Percentiles rank a stretch among this genome's conserved stretches.
These are phyloP conservation scores for Blastobotrys peoriensis DNA, from an alignment of 805 yeast genomes.

Conservation along the genomic window DNA sequence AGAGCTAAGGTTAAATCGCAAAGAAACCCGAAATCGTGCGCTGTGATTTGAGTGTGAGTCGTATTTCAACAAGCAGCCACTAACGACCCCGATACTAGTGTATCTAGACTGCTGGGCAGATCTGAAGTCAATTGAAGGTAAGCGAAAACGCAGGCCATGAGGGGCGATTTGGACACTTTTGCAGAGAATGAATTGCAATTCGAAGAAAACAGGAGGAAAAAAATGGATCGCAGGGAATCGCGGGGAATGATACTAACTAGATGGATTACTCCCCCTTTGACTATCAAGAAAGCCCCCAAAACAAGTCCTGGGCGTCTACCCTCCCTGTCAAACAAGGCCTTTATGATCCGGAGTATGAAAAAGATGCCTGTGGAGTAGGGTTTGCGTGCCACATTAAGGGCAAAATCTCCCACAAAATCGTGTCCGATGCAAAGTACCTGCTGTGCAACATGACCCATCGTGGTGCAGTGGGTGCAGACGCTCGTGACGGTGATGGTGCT, in stretches of 20 bases:
- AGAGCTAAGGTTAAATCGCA: no score
- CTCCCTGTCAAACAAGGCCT: conserved; percentile 83
- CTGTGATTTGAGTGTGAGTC: background rate
- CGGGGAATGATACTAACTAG: background rate
- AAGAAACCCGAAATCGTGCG: no score
- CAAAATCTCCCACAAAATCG: conserved; percentile 77
- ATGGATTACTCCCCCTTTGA: conserved; percentile 37
- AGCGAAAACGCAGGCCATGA: background rate
- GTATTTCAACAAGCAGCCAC: background rate
- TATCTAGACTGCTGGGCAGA: background rate
- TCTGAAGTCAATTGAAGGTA: background rate
- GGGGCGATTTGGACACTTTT: background rate
- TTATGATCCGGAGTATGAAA: conserved; percentile 88
- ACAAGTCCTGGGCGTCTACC: conserved; percentile 87
- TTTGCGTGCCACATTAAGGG: conserved; percentile 95
- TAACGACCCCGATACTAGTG: background rate
- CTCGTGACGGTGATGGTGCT: conserved; percentile 98
- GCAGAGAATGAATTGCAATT: background rate
- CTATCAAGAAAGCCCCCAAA: conserved; percentile 70
- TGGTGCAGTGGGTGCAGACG: conserved; percentile 95
- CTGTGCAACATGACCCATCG: conserved; percentile 98
- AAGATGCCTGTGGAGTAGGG: conserved; percentile 99
- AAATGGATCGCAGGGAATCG: background rate
- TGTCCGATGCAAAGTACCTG: conserved; percentile 77
- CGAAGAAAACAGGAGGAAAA: background rate